phyloP scores from a whole-genome alignment of 306 rosid species.

The Sicyos edulis region DNA sequence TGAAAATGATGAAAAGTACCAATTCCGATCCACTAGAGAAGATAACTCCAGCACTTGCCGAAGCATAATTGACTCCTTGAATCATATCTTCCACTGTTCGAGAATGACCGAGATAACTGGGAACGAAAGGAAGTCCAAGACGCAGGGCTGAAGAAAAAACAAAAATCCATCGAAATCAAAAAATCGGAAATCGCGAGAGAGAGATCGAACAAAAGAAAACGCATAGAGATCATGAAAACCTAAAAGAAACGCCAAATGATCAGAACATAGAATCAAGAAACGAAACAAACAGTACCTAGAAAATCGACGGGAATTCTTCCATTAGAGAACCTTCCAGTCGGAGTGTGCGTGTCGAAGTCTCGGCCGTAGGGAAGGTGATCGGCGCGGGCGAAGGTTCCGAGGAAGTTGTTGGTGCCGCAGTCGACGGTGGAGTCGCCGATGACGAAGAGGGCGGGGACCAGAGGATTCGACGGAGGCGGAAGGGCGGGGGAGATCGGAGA shows the following conservation, averaged over 20 bases:
- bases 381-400: conserved; percentile 70
- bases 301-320: conserved; percentile 83
- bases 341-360: conserved; percentile 70
- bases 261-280: conserved; percentile 1
- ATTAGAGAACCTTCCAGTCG: conserved; percentile 77
- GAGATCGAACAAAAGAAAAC: not conserved
- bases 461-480: conserved; percentile 21
- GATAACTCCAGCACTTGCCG: conserved; percentile 91
- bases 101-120: conserved; percentile 68
- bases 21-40: conserved; percentile 79
- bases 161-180: not conserved
- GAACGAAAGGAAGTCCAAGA: conserved; percentile 83
- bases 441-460: conserved; percentile 64
- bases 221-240: not conserved
- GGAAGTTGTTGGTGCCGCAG: conserved; percentile 73
- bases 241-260: not conserved
- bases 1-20: conserved; percentile 31
- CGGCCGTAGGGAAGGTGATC: conserved; percentile 76
- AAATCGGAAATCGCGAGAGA: not conserved
- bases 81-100: conserved; percentile 58
- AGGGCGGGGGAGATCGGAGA: conserved; percentile 11
- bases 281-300: conserved; percentile 36
- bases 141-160: conserved; percentile 41
- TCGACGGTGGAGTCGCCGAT: conserved; percentile 88
- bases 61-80: conserved; percentile 76